A percentile compares a stretch with the other conserved stretches of the same genome.
Conservation (phyloP, 2,329 filamentous ascomycete species). For the Rachicladosporium sp. region DNA sequence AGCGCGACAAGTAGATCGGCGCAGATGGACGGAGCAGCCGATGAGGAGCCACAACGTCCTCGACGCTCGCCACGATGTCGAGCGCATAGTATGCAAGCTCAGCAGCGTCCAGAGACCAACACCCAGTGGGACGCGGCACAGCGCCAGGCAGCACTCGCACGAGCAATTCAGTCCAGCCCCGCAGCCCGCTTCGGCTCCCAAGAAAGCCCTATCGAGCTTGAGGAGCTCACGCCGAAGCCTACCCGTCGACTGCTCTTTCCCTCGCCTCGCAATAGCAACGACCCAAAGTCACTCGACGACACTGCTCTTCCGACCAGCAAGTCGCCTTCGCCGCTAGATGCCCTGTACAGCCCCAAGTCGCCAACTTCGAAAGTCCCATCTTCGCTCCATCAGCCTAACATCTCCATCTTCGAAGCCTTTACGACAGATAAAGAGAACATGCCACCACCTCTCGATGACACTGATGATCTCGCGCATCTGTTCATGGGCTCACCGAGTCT, state of each 20-base stretch:
- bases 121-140: constrained; percentile 19
- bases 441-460: constrained; percentile 35
- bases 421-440: constrained; percentile 47
- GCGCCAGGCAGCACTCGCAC: constrained; percentile 30
- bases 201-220: constrained; percentile 37
- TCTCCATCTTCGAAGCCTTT: constrained; percentile 24
- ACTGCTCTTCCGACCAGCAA: constrained; percentile 25
- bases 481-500: constrained; percentile 52
- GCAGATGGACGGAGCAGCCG: not conserved
- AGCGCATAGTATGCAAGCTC: constrained; percentile 36
- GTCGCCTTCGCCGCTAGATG: constrained; percentile 1
- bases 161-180: constrained; percentile 51
- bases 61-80: constrained; percentile 28
- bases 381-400: constrained; percentile 8
- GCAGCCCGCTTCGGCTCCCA: constrained; percentile 37
- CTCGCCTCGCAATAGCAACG: constrained; percentile 55
- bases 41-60: constrained; percentile 3
- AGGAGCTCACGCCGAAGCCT: constrained; percentile 44
- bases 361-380: constrained; percentile 6
- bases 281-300: constrained; percentile 50
- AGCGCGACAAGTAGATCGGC: not conserved
- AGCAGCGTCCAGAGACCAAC: constrained; percentile 15
- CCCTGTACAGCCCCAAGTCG: constrained; percentile 13
- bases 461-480: constrained; percentile 43
- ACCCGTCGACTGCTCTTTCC: constrained; percentile 66